Evolutionary conservation across 805 yeast genomes (phyloP), one percentile per base, ranked within the genome.

Genomic region (Saturnispora kantuleensis): DNA sequence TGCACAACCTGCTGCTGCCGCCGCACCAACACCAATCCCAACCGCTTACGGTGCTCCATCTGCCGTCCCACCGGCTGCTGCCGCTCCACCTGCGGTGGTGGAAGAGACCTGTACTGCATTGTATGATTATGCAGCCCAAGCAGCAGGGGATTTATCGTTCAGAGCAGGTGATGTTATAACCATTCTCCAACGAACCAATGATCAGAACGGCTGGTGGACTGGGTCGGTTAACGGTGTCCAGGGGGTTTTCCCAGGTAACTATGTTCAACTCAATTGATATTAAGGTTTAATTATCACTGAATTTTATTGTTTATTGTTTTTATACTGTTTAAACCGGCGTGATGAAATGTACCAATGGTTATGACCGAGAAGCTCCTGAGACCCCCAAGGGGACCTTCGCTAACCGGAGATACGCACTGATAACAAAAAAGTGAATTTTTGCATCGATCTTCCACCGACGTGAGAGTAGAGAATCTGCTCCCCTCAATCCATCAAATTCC

Each of bases 131-230:
- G 67, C 81, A 8, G 96, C 97, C 0, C 97, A 88, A 63, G 93
- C 96, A 0, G 84, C 75, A 30, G 97, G 97, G 17, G 98, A 93
- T 59, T 71, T 93, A 57, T 65, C 84, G 15, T 86, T 93, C 68
- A 73, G 79, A 31, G 95, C 95, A 0, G 98, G 97, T 17, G 83
- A 89, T 16, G 74, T 79, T 29, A 89, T 93, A 52, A 84, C 85
- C 54, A 71, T 93, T 48, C 76, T 88, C 3, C 84, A 87, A 58
- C 80, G 86, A 57, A 83, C 95, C 1, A 70, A 76, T 0, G 96
- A 88, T 60, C 73, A 80, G 43, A 87, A 86, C 56, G 98, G 95
- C 5, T 93, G 98, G 98, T 93, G 98, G 98, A 87, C 96, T 0
- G 98, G 98, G 11, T 66, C 72, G 34, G 67, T 74, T 50, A 85